Evolutionary conservation across 257 asterid genomes (phyloP).

Genomic region (Jacaranda mimosifolia): DNA sequence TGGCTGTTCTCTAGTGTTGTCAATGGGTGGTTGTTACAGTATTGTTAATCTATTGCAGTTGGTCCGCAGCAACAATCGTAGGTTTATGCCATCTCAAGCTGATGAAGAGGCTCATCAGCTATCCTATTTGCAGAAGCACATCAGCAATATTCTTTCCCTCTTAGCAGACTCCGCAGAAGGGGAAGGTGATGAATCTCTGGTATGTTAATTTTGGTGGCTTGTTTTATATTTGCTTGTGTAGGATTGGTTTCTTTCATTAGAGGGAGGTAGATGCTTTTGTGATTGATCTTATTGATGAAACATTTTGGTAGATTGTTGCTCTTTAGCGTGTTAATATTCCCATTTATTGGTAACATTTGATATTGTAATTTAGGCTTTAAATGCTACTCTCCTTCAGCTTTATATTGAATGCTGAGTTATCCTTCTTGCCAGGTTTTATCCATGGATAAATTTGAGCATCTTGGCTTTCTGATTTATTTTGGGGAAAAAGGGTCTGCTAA

Average conservation of each 20-base stretch:
- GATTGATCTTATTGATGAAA: not conserved
- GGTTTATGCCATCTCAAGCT: slow-evolving; percentile 90
- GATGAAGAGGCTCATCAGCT: slow-evolving; percentile 98
- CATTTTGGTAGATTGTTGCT: not conserved
- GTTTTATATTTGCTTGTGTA: slow-evolving; percentile 20
- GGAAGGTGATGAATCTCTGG: slow-evolving; percentile 86
- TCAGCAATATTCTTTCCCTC: slow-evolving; percentile 88
- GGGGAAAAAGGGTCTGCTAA: slow-evolving; percentile 82
- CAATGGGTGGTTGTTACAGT: slow-evolving; percentile 8
- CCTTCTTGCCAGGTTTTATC: slow-evolving; percentile 69
- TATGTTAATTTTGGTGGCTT: slow-evolving; percentile 45
- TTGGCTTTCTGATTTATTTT: slow-evolving; percentile 77
- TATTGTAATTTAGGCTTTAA: not conserved
- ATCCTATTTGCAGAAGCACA: slow-evolving; percentile 91
- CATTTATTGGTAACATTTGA: not conserved
- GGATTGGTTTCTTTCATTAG: slow-evolving; percentile 16
- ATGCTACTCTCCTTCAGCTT: slow-evolving; percentile 26
- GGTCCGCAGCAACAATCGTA: slow-evolving; percentile 94
- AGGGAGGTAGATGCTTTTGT: slow-evolving; percentile 7
- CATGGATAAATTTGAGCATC: slow-evolving; percentile 84
- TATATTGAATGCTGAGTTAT: slow-evolving; percentile 33
- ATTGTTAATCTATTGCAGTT: slow-evolving; percentile 59
- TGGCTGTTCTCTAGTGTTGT: not conserved
- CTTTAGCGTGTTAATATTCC: not conserved
- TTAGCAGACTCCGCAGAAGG: slow-evolving; percentile 79